Evolutionary conservation across 2,329 filamentous ascomycete genomes (phyloP).

Genomic region (Fusarium acutatum): DNA sequence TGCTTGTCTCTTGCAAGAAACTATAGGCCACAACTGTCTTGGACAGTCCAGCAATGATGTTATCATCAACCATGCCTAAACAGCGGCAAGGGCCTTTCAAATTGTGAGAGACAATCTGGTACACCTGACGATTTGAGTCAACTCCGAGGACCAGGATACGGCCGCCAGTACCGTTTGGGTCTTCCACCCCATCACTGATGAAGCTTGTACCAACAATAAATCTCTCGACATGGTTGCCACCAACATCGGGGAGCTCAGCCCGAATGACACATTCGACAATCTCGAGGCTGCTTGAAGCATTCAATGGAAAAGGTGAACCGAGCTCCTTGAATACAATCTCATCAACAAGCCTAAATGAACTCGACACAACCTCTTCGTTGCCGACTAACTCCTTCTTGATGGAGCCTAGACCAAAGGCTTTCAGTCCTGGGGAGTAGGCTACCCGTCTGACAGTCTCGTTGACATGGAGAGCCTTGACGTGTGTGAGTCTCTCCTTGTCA

Average conservation of each 20-base stretch:
- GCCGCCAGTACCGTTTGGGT: conserved; percentile 64
- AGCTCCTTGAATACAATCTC: conserved; percentile 86
- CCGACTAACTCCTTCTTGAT: conserved; percentile 76
- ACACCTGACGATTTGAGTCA: conserved; percentile 76
- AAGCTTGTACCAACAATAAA: conserved; percentile 94
- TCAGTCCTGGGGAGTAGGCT: conserved; percentile 81
- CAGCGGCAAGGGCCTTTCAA: conserved; percentile 85
- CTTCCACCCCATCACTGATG: conserved; percentile 65
- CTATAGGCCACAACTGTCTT: conserved; percentile 78
- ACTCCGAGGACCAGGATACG: conserved; percentile 88
- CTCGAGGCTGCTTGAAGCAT: conserved; percentile 63
- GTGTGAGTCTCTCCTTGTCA: conserved; percentile 85
- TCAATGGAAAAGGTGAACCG: conserved; percentile 72
- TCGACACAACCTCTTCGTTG: conserved; percentile 79
- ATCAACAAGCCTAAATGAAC: conserved; percentile 88
- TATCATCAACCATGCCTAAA: conserved; percentile 76
- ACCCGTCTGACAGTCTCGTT: conserved; percentile 86
- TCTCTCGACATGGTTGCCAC: conserved; percentile 70
- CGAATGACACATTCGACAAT: conserved; percentile 86
- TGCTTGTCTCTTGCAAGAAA: conserved; percentile 65
- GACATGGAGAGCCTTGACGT: conserved; percentile 82
- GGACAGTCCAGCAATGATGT: conserved; percentile 85
- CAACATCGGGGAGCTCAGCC: conserved; percentile 71
- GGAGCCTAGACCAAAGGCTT: conserved; percentile 87
- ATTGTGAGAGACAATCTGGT: conserved; percentile 72